Percentiles rank a stretch among this genome's conserved stretches.
Evolutionary conservation across 2,329 filamentous ascomycete genomes (phyloP).

Genomic region (Knufia fluminis): DNA sequence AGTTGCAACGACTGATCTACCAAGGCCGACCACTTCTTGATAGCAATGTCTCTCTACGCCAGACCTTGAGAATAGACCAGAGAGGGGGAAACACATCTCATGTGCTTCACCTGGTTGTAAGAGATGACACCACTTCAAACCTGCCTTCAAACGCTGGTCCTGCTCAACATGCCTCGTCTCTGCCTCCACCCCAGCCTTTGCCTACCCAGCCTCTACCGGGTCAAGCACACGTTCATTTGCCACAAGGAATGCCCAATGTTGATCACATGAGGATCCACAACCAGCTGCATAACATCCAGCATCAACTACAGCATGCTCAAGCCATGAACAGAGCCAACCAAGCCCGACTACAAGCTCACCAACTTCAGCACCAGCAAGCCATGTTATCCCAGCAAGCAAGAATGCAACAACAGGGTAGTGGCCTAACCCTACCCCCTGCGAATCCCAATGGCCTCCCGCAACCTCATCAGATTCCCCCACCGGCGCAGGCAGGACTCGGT

Average conservation of each 20-base stretch:
- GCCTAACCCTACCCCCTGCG: too few relatives aligned
- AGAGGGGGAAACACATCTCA: slow-evolving; percentile 24
- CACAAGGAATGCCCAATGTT: background rate
- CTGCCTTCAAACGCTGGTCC: slow-evolving; percentile 16
- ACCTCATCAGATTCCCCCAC: background rate
- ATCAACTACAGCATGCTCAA: slow-evolving; percentile 12
- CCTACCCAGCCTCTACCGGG: background rate
- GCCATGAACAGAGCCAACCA: slow-evolving; percentile 17
- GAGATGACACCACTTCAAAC: background rate
- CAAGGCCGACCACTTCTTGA: slow-evolving; percentile 45
- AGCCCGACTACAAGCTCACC: slow-evolving; percentile 13
- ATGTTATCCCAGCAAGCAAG: too few relatives aligned
- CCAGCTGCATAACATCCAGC: slow-evolving; percentile 12
- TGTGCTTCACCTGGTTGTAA: slow-evolving; percentile 32
- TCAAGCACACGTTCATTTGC: slow-evolving; percentile 3
- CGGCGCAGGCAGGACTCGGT: background rate
- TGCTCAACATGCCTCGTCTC: background rate
- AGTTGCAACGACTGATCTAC: slow-evolving; percentile 50
- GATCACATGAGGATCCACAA: slow-evolving; percentile 17
- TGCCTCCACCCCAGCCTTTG: background rate
- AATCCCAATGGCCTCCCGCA: too few relatives aligned
- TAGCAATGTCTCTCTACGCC: slow-evolving; percentile 39
- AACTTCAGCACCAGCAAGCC: too few relatives aligned
- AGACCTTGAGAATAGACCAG: slow-evolving; percentile 44
- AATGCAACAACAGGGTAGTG: too few relatives aligned